Evolutionary conservation across 2,329 filamentous ascomycete genomes (phyloP), one percentile per base, ranked within the genome.

Genomic region (Pyrenophora graminea): DNA sequence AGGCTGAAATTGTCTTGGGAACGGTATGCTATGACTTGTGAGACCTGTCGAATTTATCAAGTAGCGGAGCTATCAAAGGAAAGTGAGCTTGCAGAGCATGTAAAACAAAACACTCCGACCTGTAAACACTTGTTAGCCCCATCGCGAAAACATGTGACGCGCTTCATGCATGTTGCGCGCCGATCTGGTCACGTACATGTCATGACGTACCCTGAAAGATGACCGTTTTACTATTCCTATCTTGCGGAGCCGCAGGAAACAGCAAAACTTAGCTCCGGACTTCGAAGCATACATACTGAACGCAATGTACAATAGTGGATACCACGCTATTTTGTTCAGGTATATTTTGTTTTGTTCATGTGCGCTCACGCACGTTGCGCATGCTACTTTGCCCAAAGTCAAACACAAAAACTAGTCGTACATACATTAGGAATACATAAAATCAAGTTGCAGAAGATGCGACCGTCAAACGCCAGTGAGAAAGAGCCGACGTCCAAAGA

Each of bases 201-300:
- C 61, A 64, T 64, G 53, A 59, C 46, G 46, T 47, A 59, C 57
- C 56, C 56, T 61, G 48, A 40, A 36, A 33, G 13, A 39, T 36
- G 17, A 19, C 12, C 15, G 23, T 10, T 25, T 1, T 25, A 25
- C 23, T 25, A 7, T 9, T 25, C 8, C 6, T 25, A 7, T 25
- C 21, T 45, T 30, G 2, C 9, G 2, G 10, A 30, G 9, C 10
- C 9, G 12, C 10, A 30, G 27, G 27, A 30, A 9, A 30, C 4
- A 10, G 25, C 9, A 8, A 30, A 10, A 30, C 4, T 13, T 30
- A 13, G 10, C 17, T 38, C 38, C 15, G 9, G 2, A 7, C 9
- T 4, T 17, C 9, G 17, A 10, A 10, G 15, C 15, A 15, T 15
- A 15, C 19, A 6, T 3, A 30, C 3, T 30, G 9, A 13, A 2